phyloP scores from a whole-genome alignment of 768 basidiomycete species.

The Lanmaoa pseudosensibilis region DNA sequence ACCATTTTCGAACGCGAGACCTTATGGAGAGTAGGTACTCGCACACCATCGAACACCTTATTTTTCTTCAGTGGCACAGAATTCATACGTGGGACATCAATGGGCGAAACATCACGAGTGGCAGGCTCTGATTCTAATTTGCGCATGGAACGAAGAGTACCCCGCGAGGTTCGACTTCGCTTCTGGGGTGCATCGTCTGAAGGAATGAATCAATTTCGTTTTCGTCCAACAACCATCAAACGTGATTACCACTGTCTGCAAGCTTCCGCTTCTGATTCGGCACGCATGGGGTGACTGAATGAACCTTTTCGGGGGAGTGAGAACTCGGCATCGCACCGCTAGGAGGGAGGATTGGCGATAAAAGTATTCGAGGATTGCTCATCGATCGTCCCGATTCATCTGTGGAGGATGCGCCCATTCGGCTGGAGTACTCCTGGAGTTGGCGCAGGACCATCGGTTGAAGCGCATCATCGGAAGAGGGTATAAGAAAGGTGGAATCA shows the following conservation, averaged over 20 bases:
- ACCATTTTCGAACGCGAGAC: slow-evolving; percentile 11
- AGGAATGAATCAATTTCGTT: slow-evolving; percentile 5
- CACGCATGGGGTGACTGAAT: neutral
- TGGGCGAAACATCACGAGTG: slow-evolving; percentile 23
- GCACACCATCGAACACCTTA: slow-evolving; percentile 32
- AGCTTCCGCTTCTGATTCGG: slow-evolving; percentile 13
- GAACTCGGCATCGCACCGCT: neutral
- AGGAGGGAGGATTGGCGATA: neutral
- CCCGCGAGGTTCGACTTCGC: slow-evolving; percentile 20
- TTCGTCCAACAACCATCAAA: neutral
- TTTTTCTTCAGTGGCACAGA: slow-evolving; percentile 27
- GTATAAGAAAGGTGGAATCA: slow-evolving; percentile 9
- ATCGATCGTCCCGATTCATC: slow-evolving; percentile 2
- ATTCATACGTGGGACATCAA: slow-evolving; percentile 14
- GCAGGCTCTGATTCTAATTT: slow-evolving; percentile 32
- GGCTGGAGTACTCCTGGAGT: slow-evolving; percentile 18
- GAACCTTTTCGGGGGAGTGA: neutral
- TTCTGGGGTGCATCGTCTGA: slow-evolving; percentile 23
- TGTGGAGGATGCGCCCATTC: neutral
- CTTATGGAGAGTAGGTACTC: slow-evolving; percentile 27
- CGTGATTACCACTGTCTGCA: slow-evolving; percentile 3
- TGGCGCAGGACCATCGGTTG: slow-evolving; percentile 14
- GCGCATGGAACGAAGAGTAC: slow-evolving; percentile 12
- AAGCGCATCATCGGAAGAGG: neutral
- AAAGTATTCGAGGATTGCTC: neutral